phyloP scores from a whole-genome alignment of 2,329 filamentous ascomycete genomes.

The Lachnellula cervina region DNA sequence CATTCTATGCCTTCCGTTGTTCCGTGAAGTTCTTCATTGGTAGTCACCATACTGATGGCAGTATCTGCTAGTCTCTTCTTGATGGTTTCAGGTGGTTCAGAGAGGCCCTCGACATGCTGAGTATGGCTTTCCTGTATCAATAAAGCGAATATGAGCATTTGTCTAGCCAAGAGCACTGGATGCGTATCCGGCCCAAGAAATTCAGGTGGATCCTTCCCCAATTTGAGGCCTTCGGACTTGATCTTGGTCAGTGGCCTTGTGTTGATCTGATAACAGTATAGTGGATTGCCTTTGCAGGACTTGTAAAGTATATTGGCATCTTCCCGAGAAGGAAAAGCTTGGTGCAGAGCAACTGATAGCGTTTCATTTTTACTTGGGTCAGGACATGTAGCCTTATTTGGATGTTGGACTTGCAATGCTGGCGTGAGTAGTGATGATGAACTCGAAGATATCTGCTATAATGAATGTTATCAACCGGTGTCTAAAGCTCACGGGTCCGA shows the following conservation, averaged over 20 bases:
- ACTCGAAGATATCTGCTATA: background rate
- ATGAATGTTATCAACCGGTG: background rate
- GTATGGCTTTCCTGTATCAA: constrained; percentile 34
- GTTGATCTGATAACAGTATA: constrained; percentile 21
- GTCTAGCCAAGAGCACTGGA: constrained; percentile 39
- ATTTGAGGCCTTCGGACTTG: constrained; percentile 1
- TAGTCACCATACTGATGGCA: constrained; percentile 34
- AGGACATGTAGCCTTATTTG: background rate
- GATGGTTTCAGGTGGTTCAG: constrained; percentile 16
- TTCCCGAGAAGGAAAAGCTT: constrained; percentile 17
- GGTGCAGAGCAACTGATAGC: constrained; percentile 12
- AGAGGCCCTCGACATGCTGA: constrained; percentile 2
- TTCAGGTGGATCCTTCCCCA: constrained; percentile 23
- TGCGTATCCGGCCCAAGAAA: constrained; percentile 28
- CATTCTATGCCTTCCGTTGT: constrained; percentile 46
- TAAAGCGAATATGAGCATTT: constrained; percentile 36
- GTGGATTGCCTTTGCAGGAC: constrained; percentile 5
- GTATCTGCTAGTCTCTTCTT: constrained; percentile 19
- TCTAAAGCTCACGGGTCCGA: no score
- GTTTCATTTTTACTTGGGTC: constrained; percentile 11
- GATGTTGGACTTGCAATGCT: background rate
- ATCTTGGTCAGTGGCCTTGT: constrained; percentile 19
- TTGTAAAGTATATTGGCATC: constrained; percentile 16
- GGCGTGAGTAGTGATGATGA: background rate
- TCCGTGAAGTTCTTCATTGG: constrained; percentile 40